These are phyloP conservation scores for Podila verticillata DNA, from an alignment of 192 early-diverging fungal genomes.

Conservation along the genomic window DNA sequence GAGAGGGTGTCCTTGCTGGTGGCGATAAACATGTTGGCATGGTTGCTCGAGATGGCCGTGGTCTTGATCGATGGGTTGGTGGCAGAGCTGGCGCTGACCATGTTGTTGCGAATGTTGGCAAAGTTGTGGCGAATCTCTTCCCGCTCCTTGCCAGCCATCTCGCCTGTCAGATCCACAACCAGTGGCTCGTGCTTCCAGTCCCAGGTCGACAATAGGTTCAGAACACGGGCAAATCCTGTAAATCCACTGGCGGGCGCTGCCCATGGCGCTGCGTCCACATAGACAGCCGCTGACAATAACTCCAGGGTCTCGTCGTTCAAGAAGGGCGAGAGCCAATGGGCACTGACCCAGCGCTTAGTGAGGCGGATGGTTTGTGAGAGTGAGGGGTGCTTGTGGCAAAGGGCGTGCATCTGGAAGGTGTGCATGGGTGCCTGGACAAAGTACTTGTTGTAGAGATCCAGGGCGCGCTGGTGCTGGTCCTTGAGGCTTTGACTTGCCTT, in stretches of 20 bases:
- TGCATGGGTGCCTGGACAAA: slow-evolving; percentile 65
- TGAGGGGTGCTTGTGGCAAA: slow-evolving; percentile 79
- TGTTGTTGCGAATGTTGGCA: slow-evolving; percentile 59
- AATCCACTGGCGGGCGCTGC: slow-evolving; percentile 69
- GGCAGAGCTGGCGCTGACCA: slow-evolving; percentile 21
- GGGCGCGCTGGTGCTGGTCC: slow-evolving; percentile 58
- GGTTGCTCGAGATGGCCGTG: slow-evolving; percentile 38
- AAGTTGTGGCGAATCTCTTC: slow-evolving; percentile 64
- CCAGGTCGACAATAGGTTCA: slow-evolving; percentile 78
- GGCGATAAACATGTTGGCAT: slow-evolving; percentile 71
- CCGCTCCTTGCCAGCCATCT: slow-evolving; percentile 56
- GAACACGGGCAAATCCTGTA: slow-evolving; percentile 79
- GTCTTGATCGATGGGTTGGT: slow-evolving; percentile 22
- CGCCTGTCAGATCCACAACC: slow-evolving; percentile 81
- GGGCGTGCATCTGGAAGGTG: slow-evolving; percentile 73
- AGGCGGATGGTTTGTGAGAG: slow-evolving; percentile 85
- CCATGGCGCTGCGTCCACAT: slow-evolving; percentile 70
- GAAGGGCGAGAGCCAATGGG: slow-evolving; percentile 79
- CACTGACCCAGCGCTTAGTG: slow-evolving; percentile 88
- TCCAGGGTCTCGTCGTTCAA: slow-evolving; percentile 85
- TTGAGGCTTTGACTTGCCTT: slow-evolving; percentile 56
- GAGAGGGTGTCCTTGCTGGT: slow-evolving; percentile 70
- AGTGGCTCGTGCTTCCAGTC: slow-evolving; percentile 81
- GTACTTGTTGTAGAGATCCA: slow-evolving; percentile 57
- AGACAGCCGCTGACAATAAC: slow-evolving; percentile 76